Conservation (phyloP, 345 rosid genomes). For the Gossypium herbaceum region DNA sequence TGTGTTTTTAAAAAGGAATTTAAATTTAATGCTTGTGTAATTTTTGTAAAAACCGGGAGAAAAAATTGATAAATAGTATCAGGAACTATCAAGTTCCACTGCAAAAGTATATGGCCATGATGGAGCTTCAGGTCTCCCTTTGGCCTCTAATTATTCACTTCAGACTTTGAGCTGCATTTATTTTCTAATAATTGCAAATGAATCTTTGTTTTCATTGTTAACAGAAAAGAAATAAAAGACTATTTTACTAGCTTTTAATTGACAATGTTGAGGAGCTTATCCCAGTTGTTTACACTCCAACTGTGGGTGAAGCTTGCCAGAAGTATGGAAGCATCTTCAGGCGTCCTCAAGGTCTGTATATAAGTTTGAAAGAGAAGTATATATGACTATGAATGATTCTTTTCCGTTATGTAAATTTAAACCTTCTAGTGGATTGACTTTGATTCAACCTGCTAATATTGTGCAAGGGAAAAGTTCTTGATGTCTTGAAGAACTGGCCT, state of each 20-base stretch:
- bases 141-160: neutral
- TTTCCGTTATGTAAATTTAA: neutral
- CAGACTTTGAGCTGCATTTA: too few species aligned
- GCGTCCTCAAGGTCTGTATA: constrained; percentile 89
- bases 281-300: constrained; percentile 89
- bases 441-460: neutral
- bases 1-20: too few species aligned
- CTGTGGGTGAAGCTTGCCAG: constrained; percentile 97
- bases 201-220: neutral
- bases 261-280: constrained; percentile 92
- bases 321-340: constrained; percentile 90
- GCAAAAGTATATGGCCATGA: constrained; percentile 87
- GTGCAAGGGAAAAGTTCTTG: constrained; percentile 78
- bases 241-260: constrained; percentile 80
- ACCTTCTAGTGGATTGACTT: neutral
- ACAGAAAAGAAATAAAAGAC: constrained; percentile 84
- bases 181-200: too few species aligned
- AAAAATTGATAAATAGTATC: constrained; percentile 60
- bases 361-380: constrained; percentile 90
- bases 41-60: constrained; percentile 43
- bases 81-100: constrained; percentile 68
- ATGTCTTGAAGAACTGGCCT: constrained; percentile 94
- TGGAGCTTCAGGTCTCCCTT: constrained; percentile 71
- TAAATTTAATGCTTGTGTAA: too few species aligned
- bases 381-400: neutral